Conservation (phyloP, 2,329 filamentous ascomycete genomes). For the Orbilia quercus region DNA sequence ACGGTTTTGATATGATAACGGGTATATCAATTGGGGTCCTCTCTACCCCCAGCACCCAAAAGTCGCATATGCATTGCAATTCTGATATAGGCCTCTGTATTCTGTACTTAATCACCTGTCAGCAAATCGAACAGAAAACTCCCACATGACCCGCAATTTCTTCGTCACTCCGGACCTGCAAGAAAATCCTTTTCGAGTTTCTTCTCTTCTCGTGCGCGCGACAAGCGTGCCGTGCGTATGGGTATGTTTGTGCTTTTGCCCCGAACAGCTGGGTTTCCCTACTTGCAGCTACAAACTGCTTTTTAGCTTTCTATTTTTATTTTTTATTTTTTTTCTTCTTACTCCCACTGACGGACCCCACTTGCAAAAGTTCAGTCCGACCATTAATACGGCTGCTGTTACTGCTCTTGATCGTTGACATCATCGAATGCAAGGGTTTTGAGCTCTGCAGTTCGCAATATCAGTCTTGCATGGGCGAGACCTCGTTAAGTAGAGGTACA, state of each 20-base stretch:
- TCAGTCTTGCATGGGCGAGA: neutral
- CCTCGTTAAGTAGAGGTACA: no score
- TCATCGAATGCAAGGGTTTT: conserved; percentile 52
- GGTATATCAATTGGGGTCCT: no score
- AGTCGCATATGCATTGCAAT: no score
- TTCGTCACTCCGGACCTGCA: conserved; percentile 28
- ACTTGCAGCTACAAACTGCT: conserved; percentile 13
- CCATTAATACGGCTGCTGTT: conserved; percentile 17
- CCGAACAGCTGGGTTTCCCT: conserved; percentile 34
- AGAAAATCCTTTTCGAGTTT: conserved; percentile 1
- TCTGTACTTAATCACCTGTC: conserved; percentile 11
- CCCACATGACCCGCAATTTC: conserved; percentile 23
- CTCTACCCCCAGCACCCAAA: no score
- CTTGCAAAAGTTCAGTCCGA: conserved; percentile 50
- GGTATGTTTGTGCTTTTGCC: conserved; percentile 26
- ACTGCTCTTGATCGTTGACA: conserved; percentile 43
- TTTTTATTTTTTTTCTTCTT: no score
- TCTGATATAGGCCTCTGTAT: neutral
- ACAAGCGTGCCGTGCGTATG: conserved; percentile 32
- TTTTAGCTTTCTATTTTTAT: no score
- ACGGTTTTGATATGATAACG: no score
- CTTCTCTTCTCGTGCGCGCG: conserved; percentile 4
- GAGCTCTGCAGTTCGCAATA: conserved; percentile 25
- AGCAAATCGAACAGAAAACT: conserved; percentile 2
- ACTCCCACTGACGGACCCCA: conserved; percentile 3